These are phyloP conservation scores for Chlamydomonas urium DNA, from an alignment of 139 green algal species.

Conservation along the genomic window DNA sequence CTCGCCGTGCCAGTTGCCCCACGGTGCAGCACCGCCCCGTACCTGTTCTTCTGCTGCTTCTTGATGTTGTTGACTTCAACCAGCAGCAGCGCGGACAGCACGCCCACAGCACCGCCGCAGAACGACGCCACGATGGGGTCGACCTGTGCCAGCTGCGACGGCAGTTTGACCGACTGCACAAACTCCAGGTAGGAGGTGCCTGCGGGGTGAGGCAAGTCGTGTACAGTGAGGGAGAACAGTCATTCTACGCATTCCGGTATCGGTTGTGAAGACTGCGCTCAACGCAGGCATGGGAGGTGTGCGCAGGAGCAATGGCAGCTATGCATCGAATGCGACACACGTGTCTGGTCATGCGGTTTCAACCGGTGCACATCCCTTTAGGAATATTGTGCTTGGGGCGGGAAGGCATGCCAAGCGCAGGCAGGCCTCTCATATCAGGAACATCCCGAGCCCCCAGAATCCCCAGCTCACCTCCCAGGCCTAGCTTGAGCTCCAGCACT, in stretches of 20 bases:
- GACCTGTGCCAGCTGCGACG: conserved; percentile 82
- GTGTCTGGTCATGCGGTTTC: no score
- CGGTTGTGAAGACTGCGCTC: no score
- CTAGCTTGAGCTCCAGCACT: conserved; percentile 86
- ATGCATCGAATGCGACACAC: no score
- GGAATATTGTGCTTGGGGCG: no score
- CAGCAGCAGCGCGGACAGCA: conserved; percentile 89
- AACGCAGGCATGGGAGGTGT: no score
- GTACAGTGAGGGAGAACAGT: neutral
- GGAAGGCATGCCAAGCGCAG: no score
- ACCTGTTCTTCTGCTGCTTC: conserved; percentile 55
- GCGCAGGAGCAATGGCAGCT: no score
- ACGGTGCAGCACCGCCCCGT: neutral
- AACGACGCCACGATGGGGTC: conserved; percentile 99
- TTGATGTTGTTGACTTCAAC: conserved; percentile 95
- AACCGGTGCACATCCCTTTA: no score
- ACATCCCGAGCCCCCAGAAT: no score
- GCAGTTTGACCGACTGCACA: conserved; percentile 83
- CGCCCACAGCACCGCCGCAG: conserved; percentile 92
- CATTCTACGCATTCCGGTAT: no score
- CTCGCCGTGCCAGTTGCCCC: neutral
- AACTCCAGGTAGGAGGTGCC: conserved; percentile 90
- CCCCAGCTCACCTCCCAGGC: conserved; percentile 77
- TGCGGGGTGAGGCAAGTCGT: conserved; percentile 11
- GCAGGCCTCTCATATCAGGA: no score